Percentiles rank a stretch among this genome's conserved stretches.
Conservation (phyloP, 1,284 basidiomycete genomes). For the Pseudozyma tsukubaensis region DNA sequence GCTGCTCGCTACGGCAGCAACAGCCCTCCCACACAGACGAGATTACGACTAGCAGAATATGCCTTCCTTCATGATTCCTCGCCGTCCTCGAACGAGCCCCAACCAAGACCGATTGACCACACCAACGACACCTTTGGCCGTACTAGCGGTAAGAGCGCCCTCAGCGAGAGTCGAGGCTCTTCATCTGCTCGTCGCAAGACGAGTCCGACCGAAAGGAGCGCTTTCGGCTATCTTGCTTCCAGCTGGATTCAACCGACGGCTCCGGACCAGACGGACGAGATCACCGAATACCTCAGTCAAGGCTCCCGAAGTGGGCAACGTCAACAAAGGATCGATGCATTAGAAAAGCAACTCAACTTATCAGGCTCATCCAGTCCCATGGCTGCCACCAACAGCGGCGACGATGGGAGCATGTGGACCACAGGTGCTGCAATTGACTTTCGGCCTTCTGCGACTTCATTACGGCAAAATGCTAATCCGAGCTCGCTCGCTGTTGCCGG, state of each 20-base stretch:
- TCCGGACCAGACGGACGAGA: slow-evolving; percentile 13
- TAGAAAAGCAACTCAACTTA: slow-evolving; percentile 23
- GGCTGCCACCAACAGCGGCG: background rate
- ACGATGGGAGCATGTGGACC: slow-evolving; percentile 19
- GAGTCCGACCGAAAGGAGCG: slow-evolving; percentile 26
- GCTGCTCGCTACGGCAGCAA: slow-evolving; percentile 8
- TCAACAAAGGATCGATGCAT: slow-evolving; percentile 20
- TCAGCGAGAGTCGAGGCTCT: slow-evolving; percentile 11
- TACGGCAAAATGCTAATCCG: slow-evolving; percentile 5
- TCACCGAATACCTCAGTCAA: slow-evolving; percentile 24
- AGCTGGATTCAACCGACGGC: slow-evolving; percentile 8
- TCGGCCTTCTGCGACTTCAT: background rate
- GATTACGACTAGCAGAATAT: slow-evolving; percentile 1
- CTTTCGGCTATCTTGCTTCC: slow-evolving; percentile 28
- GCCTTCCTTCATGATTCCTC: slow-evolving; percentile 10
- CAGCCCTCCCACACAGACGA: background rate
- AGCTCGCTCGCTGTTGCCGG: slow-evolving; percentile 1
- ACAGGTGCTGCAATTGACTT: background rate
- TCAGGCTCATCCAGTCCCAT: slow-evolving; percentile 7
- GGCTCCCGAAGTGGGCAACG: slow-evolving; percentile 2
- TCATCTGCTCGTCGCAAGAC: slow-evolving; percentile 16
- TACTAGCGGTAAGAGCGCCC: slow-evolving; percentile 19
- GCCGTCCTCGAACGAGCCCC: slow-evolving; percentile 1
- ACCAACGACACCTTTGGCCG: slow-evolving; percentile 31
- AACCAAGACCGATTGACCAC: slow-evolving; percentile 5